These are phyloP conservation scores for Porphyrellus cyaneotinctus DNA, from an alignment of 768 basidiomycete species.

Conservation along the genomic window DNA sequence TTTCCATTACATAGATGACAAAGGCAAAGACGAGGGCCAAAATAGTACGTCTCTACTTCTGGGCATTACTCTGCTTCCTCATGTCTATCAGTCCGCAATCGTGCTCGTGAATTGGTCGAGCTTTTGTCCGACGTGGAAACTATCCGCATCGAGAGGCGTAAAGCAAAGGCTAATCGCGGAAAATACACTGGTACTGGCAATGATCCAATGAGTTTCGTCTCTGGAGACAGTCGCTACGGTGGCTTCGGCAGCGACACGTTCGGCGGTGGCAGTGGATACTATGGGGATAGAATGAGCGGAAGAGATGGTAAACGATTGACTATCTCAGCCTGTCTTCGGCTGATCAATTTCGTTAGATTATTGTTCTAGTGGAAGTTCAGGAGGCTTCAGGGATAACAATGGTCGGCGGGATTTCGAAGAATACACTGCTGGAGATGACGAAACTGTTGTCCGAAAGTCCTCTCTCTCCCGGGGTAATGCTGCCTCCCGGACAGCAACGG, in stretches of 20 bases:
- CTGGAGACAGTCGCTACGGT: constrained; percentile 57
- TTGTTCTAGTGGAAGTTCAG: constrained; percentile 43
- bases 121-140: constrained; percentile 87
- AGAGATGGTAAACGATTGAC: constrained; percentile 35
- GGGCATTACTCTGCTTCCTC: not conserved
- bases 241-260: constrained; percentile 63
- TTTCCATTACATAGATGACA: constrained; percentile 98
- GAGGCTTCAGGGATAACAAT: constrained; percentile 57
- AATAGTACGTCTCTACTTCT: constrained; percentile 60
- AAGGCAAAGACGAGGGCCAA: constrained; percentile 96
- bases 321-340: constrained; percentile 1
- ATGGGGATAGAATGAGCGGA: constrained; percentile 40
- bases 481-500: constrained; percentile 29
- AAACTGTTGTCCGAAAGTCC: constrained; percentile 41
- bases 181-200: constrained; percentile 89
- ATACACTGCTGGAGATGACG: constrained; percentile 95
- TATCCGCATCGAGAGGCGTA: constrained; percentile 84
- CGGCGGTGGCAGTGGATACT: constrained; percentile 37
- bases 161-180: constrained; percentile 85
- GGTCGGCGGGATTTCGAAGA: constrained; percentile 75
- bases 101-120: constrained; percentile 89
- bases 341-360: constrained; percentile 27
- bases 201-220: constrained; percentile 66
- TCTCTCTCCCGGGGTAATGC: constrained; percentile 33
- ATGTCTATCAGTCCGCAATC: constrained; percentile 76